Percentiles rank a stretch among this genome's conserved stretches.
Conservation (phyloP, 2,329 filamentous ascomycete genomes). For the Diaporthe longicolla region DNA sequence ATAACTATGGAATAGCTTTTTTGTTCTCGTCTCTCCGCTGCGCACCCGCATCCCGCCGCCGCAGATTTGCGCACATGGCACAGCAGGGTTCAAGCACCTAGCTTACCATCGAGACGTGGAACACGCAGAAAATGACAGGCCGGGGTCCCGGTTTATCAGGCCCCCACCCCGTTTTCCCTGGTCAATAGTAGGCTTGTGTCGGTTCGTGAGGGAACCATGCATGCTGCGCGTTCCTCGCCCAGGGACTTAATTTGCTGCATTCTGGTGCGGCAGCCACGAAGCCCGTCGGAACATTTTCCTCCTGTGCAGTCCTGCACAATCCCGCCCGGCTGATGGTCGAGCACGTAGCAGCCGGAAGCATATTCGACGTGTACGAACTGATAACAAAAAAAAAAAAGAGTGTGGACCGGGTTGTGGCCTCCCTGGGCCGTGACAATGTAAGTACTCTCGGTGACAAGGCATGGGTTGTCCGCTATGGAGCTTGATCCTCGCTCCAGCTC, state of each 20-base stretch:
- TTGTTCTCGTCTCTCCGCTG: constrained; percentile 1
- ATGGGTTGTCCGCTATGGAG: constrained; percentile 42
- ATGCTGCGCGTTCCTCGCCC: constrained; percentile 26
- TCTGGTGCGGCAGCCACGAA: constrained; percentile 6
- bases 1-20: constrained; percentile 22
- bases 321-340: constrained; percentile 32
- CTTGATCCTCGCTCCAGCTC: constrained; percentile 42
- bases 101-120: constrained; percentile 38
- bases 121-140: constrained; percentile 44
- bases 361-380: not conserved
- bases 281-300: constrained; percentile 28
- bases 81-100: constrained; percentile 40
- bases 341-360: constrained; percentile 23
- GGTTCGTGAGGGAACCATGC: constrained; percentile 32
- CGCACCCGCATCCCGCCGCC: constrained; percentile 30
- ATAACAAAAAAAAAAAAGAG: constrained; percentile 11
- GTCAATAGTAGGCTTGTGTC: constrained; percentile 15
- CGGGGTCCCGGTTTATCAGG: constrained; percentile 40
- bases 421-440: constrained; percentile 36
- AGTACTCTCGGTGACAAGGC: constrained; percentile 35
- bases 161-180: constrained; percentile 28
- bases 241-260: constrained; percentile 25
- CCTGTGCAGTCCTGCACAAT: constrained; percentile 16
- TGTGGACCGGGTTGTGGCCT: constrained; percentile 38
- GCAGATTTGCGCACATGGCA: constrained; percentile 44